Conservation (phyloP, 441 rosid genomes). For the Aleurites moluccanus region DNA sequence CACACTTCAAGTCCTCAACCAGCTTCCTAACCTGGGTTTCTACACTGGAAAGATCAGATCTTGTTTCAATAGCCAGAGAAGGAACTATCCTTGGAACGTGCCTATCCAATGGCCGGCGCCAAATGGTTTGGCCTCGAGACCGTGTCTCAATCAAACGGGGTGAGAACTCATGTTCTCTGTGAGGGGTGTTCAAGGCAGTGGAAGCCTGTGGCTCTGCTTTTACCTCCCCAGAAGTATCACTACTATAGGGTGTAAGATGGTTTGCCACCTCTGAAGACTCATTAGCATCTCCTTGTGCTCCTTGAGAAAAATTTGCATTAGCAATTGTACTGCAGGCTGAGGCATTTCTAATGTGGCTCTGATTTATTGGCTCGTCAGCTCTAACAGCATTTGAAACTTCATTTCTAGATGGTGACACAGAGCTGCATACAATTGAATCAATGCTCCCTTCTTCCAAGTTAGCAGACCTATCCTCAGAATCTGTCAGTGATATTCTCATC, state of each 20-base stretch:
- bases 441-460: constrained; percentile 45
- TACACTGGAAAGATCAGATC: constrained; percentile 71
- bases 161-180: constrained; percentile 55
- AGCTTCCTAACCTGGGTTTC: constrained; percentile 66
- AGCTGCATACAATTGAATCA: constrained; percentile 44
- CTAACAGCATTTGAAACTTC: constrained; percentile 43
- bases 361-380: constrained; percentile 38
- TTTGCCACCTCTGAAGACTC: constrained; percentile 58
- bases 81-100: constrained; percentile 67
- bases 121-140: constrained; percentile 51
- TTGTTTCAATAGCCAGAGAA: constrained; percentile 53
- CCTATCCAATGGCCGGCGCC: constrained; percentile 77
- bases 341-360: constrained; percentile 51
- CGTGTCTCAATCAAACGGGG: constrained; percentile 54
- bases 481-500: constrained; percentile 39
- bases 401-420: constrained; percentile 49
- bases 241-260: constrained; percentile 55
- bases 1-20: constrained; percentile 60
- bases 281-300: constrained; percentile 48
- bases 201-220: constrained; percentile 48
- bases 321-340: constrained; percentile 54
- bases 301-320: constrained; percentile 43
- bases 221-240: constrained; percentile 74
- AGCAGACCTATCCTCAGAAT: constrained; percentile 52
- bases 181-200: constrained; percentile 36